These are phyloP conservation scores for Grosmannia huntii DNA, from an alignment of 2,329 filamentous ascomycete species.

Conservation along the genomic window DNA sequence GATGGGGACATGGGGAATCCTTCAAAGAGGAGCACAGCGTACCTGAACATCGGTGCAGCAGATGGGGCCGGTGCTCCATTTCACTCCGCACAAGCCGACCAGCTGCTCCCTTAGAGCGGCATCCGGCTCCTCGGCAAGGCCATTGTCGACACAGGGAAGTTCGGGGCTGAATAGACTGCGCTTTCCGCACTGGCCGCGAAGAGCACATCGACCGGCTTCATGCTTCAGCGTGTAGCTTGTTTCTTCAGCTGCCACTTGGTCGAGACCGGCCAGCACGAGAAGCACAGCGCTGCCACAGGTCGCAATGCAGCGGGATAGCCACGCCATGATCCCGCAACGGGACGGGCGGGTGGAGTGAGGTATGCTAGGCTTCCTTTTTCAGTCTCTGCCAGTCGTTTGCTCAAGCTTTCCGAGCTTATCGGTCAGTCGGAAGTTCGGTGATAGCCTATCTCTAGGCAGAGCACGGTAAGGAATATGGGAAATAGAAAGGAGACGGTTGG, in stretches of 20 bases:
- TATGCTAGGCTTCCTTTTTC: not conserved
- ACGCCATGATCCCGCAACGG: constrained; percentile 22
- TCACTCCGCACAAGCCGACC: constrained; percentile 70
- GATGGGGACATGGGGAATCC: not conserved
- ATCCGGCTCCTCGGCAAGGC: constrained; percentile 60
- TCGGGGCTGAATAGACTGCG: constrained; percentile 81
- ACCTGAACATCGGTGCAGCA: constrained; percentile 79
- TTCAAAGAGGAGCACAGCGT: constrained; percentile 10
- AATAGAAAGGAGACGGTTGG: not conserved
- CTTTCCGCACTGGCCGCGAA: constrained; percentile 84
- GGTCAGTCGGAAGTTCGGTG: not conserved
- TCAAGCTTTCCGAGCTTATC: not conserved
- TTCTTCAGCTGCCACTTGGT: constrained; percentile 16
- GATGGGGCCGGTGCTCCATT: constrained; percentile 73
- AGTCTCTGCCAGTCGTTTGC: not conserved
- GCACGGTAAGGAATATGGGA: not conserved
- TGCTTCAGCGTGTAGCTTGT: constrained; percentile 47
- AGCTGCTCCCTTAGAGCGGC: constrained; percentile 62
- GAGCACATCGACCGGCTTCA: constrained; percentile 77
- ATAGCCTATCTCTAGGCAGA: not conserved
- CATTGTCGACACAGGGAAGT: constrained; percentile 88
- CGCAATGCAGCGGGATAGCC: constrained; percentile 21
- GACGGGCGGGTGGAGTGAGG: not conserved
- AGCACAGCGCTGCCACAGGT: constrained; percentile 14
- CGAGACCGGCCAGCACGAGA: constrained; percentile 22